These are phyloP conservation scores for Scheffersomyces titani DNA, from an alignment of 1,139 yeast species.

Conservation along the genomic window DNA sequence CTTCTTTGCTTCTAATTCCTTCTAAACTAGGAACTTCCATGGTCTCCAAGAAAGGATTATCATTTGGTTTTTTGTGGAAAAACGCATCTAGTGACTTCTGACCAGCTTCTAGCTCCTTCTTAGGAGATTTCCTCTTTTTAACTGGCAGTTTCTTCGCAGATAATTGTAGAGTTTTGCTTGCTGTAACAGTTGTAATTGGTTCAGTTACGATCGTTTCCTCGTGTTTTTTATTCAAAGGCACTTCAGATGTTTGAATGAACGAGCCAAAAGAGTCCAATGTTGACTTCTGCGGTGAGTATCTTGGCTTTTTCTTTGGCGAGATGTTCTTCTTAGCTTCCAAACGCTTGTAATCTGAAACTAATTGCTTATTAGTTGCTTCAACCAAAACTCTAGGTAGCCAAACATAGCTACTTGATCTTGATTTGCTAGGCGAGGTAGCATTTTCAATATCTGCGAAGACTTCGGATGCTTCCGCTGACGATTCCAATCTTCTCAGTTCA, in stretches of 20 bases:
- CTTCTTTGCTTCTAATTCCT: neutral
- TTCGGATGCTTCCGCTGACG: neutral
- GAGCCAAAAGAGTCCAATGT: slow-evolving; percentile 10
- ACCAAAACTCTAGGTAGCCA: slow-evolving; percentile 17
- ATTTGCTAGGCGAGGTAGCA: slow-evolving; percentile 5
- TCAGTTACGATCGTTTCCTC: neutral
- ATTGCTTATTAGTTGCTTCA: slow-evolving; percentile 6
- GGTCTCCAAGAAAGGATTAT: neutral
- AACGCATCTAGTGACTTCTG: neutral
- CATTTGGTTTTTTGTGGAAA: neutral
- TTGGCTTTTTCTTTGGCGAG: slow-evolving; percentile 6
- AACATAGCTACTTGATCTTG: neutral
- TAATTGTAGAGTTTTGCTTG: neutral
- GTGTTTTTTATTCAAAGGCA: neutral
- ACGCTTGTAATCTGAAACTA: slow-evolving; percentile 8
- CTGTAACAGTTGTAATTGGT: neutral
- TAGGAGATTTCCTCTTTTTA: neutral
- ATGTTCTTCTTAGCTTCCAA: neutral
- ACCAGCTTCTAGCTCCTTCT: neutral
- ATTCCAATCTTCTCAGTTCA: slow-evolving; percentile 3
- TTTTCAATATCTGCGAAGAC: slow-evolving; percentile 1
- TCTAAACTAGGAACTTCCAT: neutral
- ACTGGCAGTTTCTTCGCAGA: neutral
- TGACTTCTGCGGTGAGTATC: slow-evolving; percentile 10
- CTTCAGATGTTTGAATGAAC: neutral